A percentile compares a stretch with the other conserved stretches of the same genome.
Evolutionary conservation across 2,329 filamentous ascomycete genomes (phyloP).

Genomic region (Claviceps humidiphila): DNA sequence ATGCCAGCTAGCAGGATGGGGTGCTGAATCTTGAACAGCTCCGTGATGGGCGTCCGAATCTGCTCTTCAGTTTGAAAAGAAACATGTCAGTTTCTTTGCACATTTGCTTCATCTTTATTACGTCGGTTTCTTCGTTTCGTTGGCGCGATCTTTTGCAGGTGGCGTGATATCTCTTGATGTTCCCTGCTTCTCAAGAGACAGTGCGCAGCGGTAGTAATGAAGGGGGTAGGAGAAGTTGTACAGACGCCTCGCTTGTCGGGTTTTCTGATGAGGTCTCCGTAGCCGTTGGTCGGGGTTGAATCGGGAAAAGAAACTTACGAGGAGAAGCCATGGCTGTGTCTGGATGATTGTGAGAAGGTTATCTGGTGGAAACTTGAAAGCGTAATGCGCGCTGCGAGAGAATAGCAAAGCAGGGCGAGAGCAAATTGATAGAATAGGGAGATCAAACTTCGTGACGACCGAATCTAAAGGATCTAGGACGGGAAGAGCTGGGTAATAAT

Average conservation of each 20-base stretch:
- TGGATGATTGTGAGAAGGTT: background rate
- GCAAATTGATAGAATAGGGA: no score
- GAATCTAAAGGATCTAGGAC: no score
- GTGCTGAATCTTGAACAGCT: conserved; percentile 97
- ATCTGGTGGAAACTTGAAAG: background rate
- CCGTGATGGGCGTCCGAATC: conserved; percentile 83
- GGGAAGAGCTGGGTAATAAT: no score
- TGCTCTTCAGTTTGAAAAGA: conserved; percentile 16
- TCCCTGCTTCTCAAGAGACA: background rate
- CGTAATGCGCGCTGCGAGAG: background rate
- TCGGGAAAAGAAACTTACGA: conserved; percentile 7
- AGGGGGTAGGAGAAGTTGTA: background rate
- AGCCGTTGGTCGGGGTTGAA: background rate
- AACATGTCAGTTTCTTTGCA: background rate
- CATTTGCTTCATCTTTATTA: background rate
- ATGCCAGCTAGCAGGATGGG: conserved; percentile 92
- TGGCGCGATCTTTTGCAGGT: no score
- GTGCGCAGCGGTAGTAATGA: background rate
- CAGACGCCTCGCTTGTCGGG: background rate
- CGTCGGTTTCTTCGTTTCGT: background rate
- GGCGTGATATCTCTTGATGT: background rate
- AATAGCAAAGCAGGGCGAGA: background rate
- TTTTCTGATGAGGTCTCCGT: background rate
- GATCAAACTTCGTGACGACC: no score
- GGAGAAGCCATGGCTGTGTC: conserved; percentile 7